A percentile compares a stretch with the other conserved stretches of the same genome.
These are phyloP conservation scores for Lentithecium fluviatile DNA, from an alignment of 495 filamentous ascomycete species.

Conservation along the genomic window DNA sequence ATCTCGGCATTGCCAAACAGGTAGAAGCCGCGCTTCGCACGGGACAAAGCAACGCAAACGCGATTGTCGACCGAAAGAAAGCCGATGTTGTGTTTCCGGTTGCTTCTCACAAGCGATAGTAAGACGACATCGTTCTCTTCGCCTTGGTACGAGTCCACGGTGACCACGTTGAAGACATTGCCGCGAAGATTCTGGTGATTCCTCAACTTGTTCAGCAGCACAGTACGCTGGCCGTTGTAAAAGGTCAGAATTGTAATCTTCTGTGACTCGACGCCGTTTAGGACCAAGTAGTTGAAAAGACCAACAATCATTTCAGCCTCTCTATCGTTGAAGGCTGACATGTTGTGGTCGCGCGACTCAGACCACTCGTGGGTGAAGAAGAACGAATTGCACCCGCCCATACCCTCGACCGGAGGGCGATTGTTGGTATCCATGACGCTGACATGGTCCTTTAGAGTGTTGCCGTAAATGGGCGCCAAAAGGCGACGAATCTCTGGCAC, in stretches of 20 bases:
- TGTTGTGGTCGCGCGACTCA: constrained; percentile 63
- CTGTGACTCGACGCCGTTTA: constrained; percentile 57
- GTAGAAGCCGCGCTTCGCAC: constrained; percentile 81
- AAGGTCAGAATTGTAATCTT: constrained; percentile 84
- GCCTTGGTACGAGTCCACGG: constrained; percentile 92
- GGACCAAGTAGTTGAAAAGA: constrained; percentile 69
- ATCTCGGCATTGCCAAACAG: constrained; percentile 76
- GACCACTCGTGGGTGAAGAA: constrained; percentile 71
- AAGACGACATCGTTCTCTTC: constrained; percentile 89
- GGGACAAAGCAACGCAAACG: constrained; percentile 83
- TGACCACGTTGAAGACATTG: constrained; percentile 65
- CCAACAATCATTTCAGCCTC: constrained; percentile 77
- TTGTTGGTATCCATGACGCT: constrained; percentile 53
- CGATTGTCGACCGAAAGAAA: constrained; percentile 76
- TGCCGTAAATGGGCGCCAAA: constrained; percentile 65
- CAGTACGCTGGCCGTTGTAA: constrained; percentile 82
- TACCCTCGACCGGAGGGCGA: constrained; percentile 69
- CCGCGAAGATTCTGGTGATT: constrained; percentile 51
- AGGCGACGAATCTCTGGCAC: constrained; percentile 66
- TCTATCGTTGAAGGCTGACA: constrained; percentile 67
- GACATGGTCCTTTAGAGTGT: constrained; percentile 64
- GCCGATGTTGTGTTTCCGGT: constrained; percentile 55
- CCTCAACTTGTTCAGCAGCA: constrained; percentile 55
- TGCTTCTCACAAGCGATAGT: constrained; percentile 80
- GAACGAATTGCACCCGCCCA: constrained; percentile 67